Conservation (phyloP, 73 alveolate genomes). For the Paramecium pentaurelia region DNA sequence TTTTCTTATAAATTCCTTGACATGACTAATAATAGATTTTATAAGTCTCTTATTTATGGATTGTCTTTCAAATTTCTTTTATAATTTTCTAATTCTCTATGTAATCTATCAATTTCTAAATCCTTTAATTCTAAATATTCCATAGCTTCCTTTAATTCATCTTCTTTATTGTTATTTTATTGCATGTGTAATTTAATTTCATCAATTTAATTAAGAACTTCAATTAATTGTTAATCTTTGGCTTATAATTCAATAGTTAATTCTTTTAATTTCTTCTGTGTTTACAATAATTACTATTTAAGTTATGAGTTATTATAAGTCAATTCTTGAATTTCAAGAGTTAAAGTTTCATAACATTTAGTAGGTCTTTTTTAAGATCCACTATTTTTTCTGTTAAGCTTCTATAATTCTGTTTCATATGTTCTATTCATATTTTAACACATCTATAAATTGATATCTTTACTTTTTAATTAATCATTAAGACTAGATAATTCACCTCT, state of each 20-base stretch:
- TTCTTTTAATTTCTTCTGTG: background rate
- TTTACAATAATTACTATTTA: background rate
- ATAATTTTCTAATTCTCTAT: background rate
- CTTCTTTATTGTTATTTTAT: background rate
- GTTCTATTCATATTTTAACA: background rate
- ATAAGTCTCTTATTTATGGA: background rate
- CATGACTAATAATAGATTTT: background rate
- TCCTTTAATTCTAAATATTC: slow-evolving; percentile 32
- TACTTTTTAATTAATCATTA: background rate
- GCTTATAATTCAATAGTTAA: background rate
- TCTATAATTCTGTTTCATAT: background rate
- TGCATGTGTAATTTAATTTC: background rate
- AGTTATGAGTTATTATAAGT: background rate
- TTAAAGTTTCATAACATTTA: background rate
- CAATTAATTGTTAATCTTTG: background rate
- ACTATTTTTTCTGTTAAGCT: background rate
- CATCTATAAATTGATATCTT: slow-evolving; percentile 1
- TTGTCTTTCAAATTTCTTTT: background rate
- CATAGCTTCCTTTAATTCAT: slow-evolving; percentile 14
- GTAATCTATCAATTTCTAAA: slow-evolving; percentile 18
- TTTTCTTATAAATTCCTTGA: background rate
- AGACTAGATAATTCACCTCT: background rate
- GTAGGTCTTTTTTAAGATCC: background rate
- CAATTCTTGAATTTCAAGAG: slow-evolving; percentile 14
- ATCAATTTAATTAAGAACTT: background rate